phyloP scores from a whole-genome alignment of 179 eudicot species.

The Carnegiea gigantea region DNA sequence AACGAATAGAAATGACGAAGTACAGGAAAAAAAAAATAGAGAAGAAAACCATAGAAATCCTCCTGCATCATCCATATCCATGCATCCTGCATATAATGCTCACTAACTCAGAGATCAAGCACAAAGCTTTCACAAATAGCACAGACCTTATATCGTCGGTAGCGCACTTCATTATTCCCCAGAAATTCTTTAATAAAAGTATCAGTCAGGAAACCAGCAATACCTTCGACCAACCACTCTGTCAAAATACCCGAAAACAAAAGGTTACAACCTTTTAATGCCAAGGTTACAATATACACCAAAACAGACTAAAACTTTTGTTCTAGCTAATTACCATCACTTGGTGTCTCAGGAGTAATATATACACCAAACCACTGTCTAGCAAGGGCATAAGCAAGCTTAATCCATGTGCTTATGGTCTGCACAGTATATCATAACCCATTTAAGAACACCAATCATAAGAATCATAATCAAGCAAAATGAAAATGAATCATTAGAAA shows the following conservation, averaged over 20 bases:
- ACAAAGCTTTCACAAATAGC: background rate
- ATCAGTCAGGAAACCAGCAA: slow-evolving; percentile 92
- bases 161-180: slow-evolving; percentile 95
- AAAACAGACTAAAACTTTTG: slow-evolving; percentile 9
- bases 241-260: slow-evolving; percentile 27
- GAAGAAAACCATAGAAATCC: background rate
- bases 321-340: slow-evolving; percentile 66
- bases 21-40: background rate
- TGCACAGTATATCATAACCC: slow-evolving; percentile 30
- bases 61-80: background rate
- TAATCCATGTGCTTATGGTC: slow-evolving; percentile 90
- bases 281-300: slow-evolving; percentile 19
- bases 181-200: slow-evolving; percentile 71
- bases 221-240: slow-evolving; percentile 98
- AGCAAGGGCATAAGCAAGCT: slow-evolving; percentile 89
- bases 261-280: slow-evolving; percentile 2
- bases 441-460: background rate
- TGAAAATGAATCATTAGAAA: background rate
- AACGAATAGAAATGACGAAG: background rate
- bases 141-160: slow-evolving; percentile 88
- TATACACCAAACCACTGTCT: slow-evolving; percentile 98
- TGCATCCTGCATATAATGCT: background rate
- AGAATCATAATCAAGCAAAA: background rate
- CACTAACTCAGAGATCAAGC: background rate
- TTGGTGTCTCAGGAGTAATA: slow-evolving; percentile 85